A percentile compares a stretch with the other conserved stretches of the same genome.
Evolutionary conservation across 1,284 basidiomycete species (phyloP).

Genomic region (Violaceomyces palustris): DNA sequence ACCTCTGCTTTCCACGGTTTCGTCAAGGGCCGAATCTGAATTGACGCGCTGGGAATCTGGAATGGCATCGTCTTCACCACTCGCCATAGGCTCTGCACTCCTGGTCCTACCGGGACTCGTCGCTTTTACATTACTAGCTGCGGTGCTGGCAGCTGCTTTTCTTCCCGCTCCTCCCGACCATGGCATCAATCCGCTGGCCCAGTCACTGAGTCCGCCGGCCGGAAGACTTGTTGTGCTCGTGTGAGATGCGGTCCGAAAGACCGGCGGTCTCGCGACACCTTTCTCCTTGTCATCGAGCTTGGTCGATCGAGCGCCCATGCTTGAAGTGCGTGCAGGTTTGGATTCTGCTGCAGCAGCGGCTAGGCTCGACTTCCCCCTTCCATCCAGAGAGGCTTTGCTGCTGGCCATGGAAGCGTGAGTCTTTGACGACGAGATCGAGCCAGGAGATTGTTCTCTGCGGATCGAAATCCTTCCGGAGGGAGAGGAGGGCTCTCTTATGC

Average conservation of each 20-base stretch:
- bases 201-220: conserved; percentile 17
- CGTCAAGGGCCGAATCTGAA: no score
- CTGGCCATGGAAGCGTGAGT: conserved; percentile 15
- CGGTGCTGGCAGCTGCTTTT: conserved; percentile 25
- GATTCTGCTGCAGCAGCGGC: conserved; percentile 1
- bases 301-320: conserved; percentile 7
- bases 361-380: not conserved
- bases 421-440: conserved; percentile 10
- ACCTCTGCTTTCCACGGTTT: no score
- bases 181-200: conserved; percentile 32
- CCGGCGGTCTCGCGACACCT: not conserved
- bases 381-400: not conserved
- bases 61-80: conserved; percentile 5
- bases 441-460: not conserved
- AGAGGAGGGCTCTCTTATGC: conserved; percentile 1
- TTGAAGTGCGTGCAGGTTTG: conserved; percentile 15
- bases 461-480: not conserved
- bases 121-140: conserved; percentile 26
- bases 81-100: conserved; percentile 8
- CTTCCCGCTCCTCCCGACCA: conserved; percentile 21
- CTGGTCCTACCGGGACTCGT: conserved; percentile 24
- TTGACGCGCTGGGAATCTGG: not conserved
- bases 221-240: not conserved
- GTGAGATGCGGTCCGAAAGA: not conserved
- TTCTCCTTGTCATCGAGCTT: not conserved